A percentile compares a stretch with the other conserved stretches of the same genome.
These are phyloP conservation scores for Tylopilus balloui DNA, from an alignment of 768 basidiomycete genomes.

Conservation along the genomic window DNA sequence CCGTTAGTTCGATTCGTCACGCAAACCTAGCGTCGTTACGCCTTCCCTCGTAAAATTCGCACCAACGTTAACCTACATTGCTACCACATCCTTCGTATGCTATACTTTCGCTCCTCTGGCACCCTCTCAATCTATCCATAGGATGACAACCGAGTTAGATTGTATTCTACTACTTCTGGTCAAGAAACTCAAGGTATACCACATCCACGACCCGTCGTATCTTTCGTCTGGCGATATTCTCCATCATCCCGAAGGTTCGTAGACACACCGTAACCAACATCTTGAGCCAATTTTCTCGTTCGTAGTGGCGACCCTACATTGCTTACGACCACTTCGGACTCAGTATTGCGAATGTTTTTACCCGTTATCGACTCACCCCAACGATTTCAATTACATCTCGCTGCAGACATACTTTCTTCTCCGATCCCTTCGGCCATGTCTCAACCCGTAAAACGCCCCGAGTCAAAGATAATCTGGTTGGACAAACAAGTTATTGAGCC, in stretches of 20 bases:
- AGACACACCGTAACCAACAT: not conserved
- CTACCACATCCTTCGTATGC: constrained; percentile 55
- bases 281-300: constrained; percentile 4
- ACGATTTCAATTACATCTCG: constrained; percentile 78
- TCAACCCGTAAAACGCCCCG: constrained; percentile 21
- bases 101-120: not conserved
- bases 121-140: constrained; percentile 26
- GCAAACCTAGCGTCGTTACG: constrained; percentile 39
- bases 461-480: constrained; percentile 63
- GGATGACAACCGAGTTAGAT: constrained; percentile 54
- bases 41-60: constrained; percentile 58
- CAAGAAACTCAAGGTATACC: constrained; percentile 61
- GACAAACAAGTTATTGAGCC: constrained; percentile 57
- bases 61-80: constrained; percentile 75
- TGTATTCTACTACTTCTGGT: constrained; percentile 72
- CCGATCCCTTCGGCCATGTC: constrained; percentile 39
- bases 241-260: constrained; percentile 61
- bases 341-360: constrained; percentile 77
- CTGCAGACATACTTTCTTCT: constrained; percentile 68
- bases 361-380: constrained; percentile 86
- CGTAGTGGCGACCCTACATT: constrained; percentile 70
- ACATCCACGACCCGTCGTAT: constrained; percentile 70
- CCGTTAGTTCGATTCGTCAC: constrained; percentile 9
- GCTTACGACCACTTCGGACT: constrained; percentile 80
- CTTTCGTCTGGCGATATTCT: constrained; percentile 70